Conservation (phyloP, 768 basidiomycete genomes). For the Gloeopeniophorella convolvens region DNA sequence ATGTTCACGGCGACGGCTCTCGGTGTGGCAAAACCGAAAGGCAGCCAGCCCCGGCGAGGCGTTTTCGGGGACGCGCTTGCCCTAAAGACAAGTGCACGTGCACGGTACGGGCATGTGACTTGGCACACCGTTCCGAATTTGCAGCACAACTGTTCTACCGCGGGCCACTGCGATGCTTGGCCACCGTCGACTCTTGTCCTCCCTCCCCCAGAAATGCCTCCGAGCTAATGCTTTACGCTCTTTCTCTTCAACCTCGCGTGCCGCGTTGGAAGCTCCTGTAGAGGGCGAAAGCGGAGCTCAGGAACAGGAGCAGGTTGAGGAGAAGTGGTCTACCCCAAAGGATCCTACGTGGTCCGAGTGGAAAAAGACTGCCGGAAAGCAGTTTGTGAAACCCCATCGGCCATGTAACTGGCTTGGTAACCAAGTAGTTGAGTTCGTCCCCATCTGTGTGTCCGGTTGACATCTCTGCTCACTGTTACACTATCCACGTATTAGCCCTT, state of each 20-base stretch:
- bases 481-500: conserved; percentile 55
- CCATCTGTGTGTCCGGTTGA: conserved; percentile 1
- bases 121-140: neutral
- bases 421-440: conserved; percentile 43
- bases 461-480: conserved; percentile 12
- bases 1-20: neutral
- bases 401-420: conserved; percentile 61
- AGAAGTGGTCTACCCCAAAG: conserved; percentile 11
- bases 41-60: neutral
- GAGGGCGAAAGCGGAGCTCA: neutral
- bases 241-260: neutral
- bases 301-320: conserved; percentile 14
- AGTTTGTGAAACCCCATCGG: conserved; percentile 11
- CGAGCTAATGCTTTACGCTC: too few species aligned
- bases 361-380: conserved; percentile 13
- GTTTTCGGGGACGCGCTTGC: conserved; percentile 5
- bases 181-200: conserved; percentile 1
- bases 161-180: conserved; percentile 1
- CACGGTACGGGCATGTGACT: neutral
- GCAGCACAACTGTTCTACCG: neutral
- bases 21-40: neutral
- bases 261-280: neutral
- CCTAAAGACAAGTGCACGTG: conserved; percentile 9
- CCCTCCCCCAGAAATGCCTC: neutral
- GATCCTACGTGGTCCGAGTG: conserved; percentile 7